Base-by-base conservation (phyloP, 1,284 basidiomycete species). In the Puccinia hordei region DNA sequence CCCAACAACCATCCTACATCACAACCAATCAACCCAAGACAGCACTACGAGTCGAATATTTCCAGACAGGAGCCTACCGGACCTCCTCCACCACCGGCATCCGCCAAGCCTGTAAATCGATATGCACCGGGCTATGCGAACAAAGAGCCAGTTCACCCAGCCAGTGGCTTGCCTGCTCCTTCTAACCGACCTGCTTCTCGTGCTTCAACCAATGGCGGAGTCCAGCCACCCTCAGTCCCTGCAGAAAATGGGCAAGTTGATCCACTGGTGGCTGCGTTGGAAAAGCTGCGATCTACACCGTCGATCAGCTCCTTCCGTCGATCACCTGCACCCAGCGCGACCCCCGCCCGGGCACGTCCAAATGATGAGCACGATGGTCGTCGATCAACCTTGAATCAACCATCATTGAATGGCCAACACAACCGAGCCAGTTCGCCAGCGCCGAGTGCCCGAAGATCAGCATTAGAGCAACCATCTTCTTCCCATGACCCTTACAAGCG, bases 201-300 rank as follows among this genome's bases (percentile, higher is more conserved):
- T 1, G 63, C 66, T 33, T 55, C 77, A 27, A 72, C 77, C 22
- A 61, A 35, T 24, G 68, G 38, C 2, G 53, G 63, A 46, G 35
- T 79, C 22, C 77, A 79, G 22, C 77, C 77, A 41, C 77, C 77
- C 35, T 79, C 77, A 38, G 68, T 79, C 0, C 77, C 77, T 12
- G 53, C 68, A 41, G 68, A 79, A 41, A 63, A 79, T 35, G 77
- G 77, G 15, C 53, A 35, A 33, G 68, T 79, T 12, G 77, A 79
- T 72, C 77, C 77, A 55, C 59, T 79, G 35, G 77, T 79, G 13
- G 77, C 66, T 35, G 77, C 77, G 19, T 38, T 79, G n/a, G 77
- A 71, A 63, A 79, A 79, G 68, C 66, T 79, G n/a, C 53, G 77
- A 51, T 71, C 77, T 15, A 79, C 77, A 24, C 77, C 77, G 22